Conservation (phyloP, 495 filamentous ascomycete species). For the Xylaria telfairii region DNA sequence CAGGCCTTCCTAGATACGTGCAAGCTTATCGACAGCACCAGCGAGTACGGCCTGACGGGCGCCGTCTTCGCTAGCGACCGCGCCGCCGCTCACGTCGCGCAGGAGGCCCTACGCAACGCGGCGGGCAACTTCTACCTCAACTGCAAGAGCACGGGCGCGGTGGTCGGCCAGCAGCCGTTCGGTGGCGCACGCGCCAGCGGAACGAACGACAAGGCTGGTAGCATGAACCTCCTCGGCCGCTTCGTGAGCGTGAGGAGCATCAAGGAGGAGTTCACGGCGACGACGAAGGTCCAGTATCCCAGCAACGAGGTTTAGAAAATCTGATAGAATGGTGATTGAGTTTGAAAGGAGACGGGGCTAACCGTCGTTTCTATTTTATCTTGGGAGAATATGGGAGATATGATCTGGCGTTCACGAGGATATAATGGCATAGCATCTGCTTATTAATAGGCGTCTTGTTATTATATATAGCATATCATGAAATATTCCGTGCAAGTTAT, state of each 20-base stretch:
- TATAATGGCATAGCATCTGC: background rate
- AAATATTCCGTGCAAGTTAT: background rate
- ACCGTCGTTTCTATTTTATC: background rate
- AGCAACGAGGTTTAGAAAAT: constrained; percentile 66
- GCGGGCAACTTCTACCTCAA: constrained; percentile 94
- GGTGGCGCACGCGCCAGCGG: constrained; percentile 85
- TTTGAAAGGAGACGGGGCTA: background rate
- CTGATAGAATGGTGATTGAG: background rate
- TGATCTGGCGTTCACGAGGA: constrained; percentile 13
- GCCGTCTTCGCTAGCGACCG: constrained; percentile 79
- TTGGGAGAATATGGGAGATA: background rate
- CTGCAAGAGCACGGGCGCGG: constrained; percentile 89
- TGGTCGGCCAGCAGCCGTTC: constrained; percentile 92
- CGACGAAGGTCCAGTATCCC: constrained; percentile 74
- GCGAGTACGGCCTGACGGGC: constrained; percentile 81
- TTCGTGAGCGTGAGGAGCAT: constrained; percentile 86
- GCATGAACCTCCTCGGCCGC: constrained; percentile 71
- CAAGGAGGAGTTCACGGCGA: constrained; percentile 86
- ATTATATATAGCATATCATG: background rate
- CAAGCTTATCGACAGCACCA: constrained; percentile 65
- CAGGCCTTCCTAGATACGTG: constrained; percentile 62
- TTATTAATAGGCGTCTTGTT: constrained; percentile 4
- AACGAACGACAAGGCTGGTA: constrained; percentile 92
- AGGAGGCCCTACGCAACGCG: constrained; percentile 75
- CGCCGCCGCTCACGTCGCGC: constrained; percentile 67